These are phyloP conservation scores for Phytophthora kernoviae DNA, from an alignment of 352 stramenopile genomes.

Conservation along the genomic window DNA sequence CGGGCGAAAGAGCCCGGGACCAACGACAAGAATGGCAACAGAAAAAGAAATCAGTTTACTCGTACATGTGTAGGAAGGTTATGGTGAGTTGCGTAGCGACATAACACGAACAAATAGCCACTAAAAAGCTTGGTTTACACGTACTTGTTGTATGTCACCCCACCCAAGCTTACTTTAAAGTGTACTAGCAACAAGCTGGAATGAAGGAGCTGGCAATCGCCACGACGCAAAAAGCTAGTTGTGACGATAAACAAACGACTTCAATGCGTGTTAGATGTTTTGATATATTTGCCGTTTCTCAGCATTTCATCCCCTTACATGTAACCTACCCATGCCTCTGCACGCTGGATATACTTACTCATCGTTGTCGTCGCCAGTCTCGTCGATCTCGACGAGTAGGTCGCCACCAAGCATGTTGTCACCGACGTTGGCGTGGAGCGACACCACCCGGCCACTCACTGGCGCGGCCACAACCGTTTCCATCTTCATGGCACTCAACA, in stretches of 20 bases:
- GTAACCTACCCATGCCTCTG: not conserved
- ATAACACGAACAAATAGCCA: no score
- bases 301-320: constrained; percentile 4
- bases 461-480: constrained; percentile 95
- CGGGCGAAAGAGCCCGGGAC: constrained; percentile 10
- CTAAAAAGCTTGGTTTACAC: no score
- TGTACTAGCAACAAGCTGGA: not conserved
- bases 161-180: no score
- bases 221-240: no score
- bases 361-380: constrained; percentile 64
- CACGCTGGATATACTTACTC: constrained; percentile 38
- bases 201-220: no score
- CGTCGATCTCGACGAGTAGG: constrained; percentile 95
- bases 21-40: not conserved
- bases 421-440: constrained; percentile 91
- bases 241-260: not conserved
- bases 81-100: constrained; percentile 12
- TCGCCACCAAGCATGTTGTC: constrained; percentile 96
- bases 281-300: not conserved
- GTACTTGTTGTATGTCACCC: no score
- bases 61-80: constrained; percentile 25
- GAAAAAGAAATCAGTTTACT: constrained; percentile 23
- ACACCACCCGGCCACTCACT: constrained; percentile 89
- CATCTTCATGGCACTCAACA: constrained; percentile 99
- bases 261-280: not conserved